Percentiles rank a stretch among this genome's conserved stretches.
phyloP scores from a whole-genome alignment of 371 early-diverging fungal species.

The Mortierella sp. region DNA sequence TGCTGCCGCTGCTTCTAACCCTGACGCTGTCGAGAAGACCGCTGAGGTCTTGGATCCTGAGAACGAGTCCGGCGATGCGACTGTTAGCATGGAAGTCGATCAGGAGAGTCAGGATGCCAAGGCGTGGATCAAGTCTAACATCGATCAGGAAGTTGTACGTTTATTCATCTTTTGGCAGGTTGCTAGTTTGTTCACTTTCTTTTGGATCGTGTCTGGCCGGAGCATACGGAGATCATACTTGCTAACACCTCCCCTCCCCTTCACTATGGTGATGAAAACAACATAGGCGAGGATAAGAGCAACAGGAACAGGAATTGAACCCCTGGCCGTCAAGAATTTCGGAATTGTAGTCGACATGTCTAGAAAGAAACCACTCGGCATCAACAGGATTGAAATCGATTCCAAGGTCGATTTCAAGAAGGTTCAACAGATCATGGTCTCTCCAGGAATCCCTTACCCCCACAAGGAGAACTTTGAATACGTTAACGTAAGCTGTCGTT shows the following conservation, averaged over 20 bases:
- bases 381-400: conserved; percentile 74
- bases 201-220: neutral
- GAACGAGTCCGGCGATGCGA: conserved; percentile 13
- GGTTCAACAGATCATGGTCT: conserved; percentile 76
- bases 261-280: too few species aligned
- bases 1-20: neutral
- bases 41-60: conserved; percentile 43
- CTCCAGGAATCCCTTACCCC: conserved; percentile 67
- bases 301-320: conserved; percentile 65
- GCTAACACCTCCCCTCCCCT: neutral
- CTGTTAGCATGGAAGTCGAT: conserved; percentile 44
- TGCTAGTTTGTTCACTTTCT: too few species aligned
- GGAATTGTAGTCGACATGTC: conserved; percentile 71
- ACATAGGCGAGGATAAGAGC: conserved; percentile 67
- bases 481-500: conserved; percentile 66
- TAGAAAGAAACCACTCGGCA: conserved; percentile 65
- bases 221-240: neutral
- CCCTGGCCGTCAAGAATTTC: conserved; percentile 70
- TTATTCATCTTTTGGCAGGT: too few species aligned
- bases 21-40: conserved; percentile 15
- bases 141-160: conserved; percentile 68
- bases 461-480: conserved; percentile 69
- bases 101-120: conserved; percentile 62
- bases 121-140: conserved; percentile 68
- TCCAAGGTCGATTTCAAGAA: conserved; percentile 67